Evolutionary conservation across 2,329 filamentous ascomycete genomes (phyloP).

Genomic region (Intubia oerlemansii): DNA sequence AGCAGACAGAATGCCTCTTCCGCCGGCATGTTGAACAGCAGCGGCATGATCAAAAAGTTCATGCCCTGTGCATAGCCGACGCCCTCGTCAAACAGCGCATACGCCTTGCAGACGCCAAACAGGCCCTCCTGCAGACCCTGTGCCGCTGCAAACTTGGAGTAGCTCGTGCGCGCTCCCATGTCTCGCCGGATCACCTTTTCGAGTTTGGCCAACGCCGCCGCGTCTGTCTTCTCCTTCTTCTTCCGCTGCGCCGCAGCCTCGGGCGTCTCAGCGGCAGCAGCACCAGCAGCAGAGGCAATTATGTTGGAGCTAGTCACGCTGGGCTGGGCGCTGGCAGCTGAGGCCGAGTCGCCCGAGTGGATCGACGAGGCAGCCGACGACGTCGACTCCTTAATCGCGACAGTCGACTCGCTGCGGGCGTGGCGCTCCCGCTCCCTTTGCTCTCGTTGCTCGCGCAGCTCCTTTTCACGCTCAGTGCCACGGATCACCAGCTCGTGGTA

Average conservation of each 20-base stretch:
- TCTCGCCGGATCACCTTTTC: constrained; percentile 87
- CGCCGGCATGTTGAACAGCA: constrained; percentile 96
- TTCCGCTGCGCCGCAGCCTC: constrained; percentile 31
- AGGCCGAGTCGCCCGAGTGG: constrained; percentile 50
- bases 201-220: constrained; percentile 55
- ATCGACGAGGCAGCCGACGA: constrained; percentile 69
- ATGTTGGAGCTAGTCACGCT: too few relatives aligned
- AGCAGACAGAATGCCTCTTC: constrained; percentile 91
- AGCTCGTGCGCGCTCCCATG: constrained; percentile 80
- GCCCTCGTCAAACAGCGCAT: constrained; percentile 81
- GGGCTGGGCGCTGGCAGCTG: constrained; percentile 1
- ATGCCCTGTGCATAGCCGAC: constrained; percentile 97
- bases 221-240: constrained; percentile 62
- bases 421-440: too few relatives aligned
- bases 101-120: constrained; percentile 92
- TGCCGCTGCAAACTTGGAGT: constrained; percentile 84
- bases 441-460: too few relatives aligned
- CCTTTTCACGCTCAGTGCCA: constrained; percentile 62
- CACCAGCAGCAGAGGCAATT: not conserved
- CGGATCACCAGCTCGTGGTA: constrained; percentile 64
- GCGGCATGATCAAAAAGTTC: constrained; percentile 94
- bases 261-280: not conserved
- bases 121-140: constrained; percentile 82
- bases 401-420: constrained; percentile 24
- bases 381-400: constrained; percentile 40